Conservation (phyloP, 2,329 filamentous ascomycete genomes). For the Setomelanomma holmii region DNA sequence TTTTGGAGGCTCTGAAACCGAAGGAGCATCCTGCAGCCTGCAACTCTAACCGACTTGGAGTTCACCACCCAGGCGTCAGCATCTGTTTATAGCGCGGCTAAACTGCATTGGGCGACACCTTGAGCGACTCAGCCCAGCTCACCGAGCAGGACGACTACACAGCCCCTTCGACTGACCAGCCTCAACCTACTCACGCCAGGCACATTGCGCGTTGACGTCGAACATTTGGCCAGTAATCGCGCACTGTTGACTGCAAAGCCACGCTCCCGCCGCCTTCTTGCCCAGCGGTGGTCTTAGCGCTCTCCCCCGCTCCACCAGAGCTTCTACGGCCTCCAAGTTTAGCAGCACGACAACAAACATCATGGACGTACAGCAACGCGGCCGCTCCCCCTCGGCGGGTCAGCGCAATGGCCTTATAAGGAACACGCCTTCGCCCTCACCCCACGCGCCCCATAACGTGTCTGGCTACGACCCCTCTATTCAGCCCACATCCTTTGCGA, state of each 20-base stretch:
- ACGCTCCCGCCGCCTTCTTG: not conserved
- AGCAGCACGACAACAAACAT: conserved; percentile 57
- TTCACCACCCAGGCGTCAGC: not conserved
- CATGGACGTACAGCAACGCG: conserved; percentile 57
- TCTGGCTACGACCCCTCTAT: conserved; percentile 60
- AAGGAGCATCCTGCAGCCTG: conserved; percentile 14
- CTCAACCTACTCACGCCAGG: conserved; percentile 28
- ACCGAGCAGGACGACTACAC: conserved; percentile 28
- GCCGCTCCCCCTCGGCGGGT: conserved; percentile 68
- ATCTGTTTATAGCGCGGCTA: conserved; percentile 5
- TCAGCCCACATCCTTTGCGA: conserved; percentile 40
- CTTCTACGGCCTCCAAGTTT: conserved; percentile 12
- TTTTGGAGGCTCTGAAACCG: conserved; percentile 28
- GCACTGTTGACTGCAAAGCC: conserved; percentile 6
- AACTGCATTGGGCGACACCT: conserved; percentile 13
- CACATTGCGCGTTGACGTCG: conserved; percentile 26
- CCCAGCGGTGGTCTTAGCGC: conserved; percentile 2
- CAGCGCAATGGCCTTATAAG: conserved; percentile 68
- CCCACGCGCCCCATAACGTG: conserved; percentile 61
- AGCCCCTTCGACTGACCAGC: conserved; percentile 40
- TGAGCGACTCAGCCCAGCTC: conserved; percentile 8
- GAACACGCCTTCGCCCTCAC: conserved; percentile 70
- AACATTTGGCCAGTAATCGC: conserved; percentile 31
- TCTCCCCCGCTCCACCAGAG: conserved; percentile 12
- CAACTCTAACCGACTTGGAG: conserved; percentile 18